Base-by-base conservation (phyloP, 2,329 filamentous ascomycete species). In the Colletotrichum eremochloae region DNA sequence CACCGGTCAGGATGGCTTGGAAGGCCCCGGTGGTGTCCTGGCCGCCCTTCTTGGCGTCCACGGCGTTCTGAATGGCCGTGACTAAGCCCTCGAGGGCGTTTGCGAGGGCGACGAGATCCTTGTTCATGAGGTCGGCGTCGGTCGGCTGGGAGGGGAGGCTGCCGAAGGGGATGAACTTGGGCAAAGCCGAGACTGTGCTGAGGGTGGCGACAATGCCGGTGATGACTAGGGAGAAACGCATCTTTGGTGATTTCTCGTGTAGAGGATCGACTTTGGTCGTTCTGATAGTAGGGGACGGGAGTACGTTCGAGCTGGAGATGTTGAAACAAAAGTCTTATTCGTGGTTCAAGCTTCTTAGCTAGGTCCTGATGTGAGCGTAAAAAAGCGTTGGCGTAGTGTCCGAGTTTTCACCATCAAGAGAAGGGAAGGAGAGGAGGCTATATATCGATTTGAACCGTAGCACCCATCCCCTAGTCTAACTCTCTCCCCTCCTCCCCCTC, bases 61-160 rank as follows among this genome's bases (percentile, higher is more conserved):
- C 15, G 61, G 53, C 24, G 18, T n/a, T 3, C 42, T 48, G 46
- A n/a, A 63, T n/a, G 48, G 46, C 12, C 9, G 2, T 14, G 20
- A 2, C 18, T 36, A 63, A 24, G 48, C 2, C 18, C 12, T 8
- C n/a, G 5, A 52, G 29, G 15, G 11, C n/a, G 15, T 7, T 15
- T 15, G 42, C 3, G 36, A 63, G 5, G 15, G 2, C 14, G 36
- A 1, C 11, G 4, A 64, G 6, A 24, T 55, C 36, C 11, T 33
- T 5, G 38, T 3, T 29, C 7, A 60, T 24, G 24, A 14, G 3
- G 5, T 8, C 5, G 50, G 50, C 12, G 5, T 38, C 55, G 24
- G 48, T 55, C 20, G 62, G 18, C 48, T 55, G 62, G 3, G 62
- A 42, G 24, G 62, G 62, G n/a, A 64, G 62, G 29, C 36, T 44